Base-by-base conservation (phyloP, 352 stramenopile genomes). In the Phytopythium cucurbitacearum region DNA sequence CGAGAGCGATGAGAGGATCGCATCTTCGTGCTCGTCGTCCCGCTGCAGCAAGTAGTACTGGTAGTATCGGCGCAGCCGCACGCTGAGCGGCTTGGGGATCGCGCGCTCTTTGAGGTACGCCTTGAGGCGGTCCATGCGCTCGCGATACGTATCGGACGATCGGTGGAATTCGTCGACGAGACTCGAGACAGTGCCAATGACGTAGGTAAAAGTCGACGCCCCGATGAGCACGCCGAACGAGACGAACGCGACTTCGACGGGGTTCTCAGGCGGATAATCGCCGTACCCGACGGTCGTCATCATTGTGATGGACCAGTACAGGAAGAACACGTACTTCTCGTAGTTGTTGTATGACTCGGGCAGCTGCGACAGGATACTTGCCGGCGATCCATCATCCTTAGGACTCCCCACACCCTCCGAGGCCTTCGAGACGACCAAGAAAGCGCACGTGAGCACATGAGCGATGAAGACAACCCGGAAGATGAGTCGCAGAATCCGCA, bases 231-330 rank as follows among this genome's bases (percentile, higher is more conserved):
- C 73, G 5, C 76, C 79, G 8, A 76, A 7, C 2, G 63, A 73
- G 9, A 88, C 67, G 44, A 76, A 90, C 3, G 56, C 59, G 32
- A 89, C 71, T 48, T 94, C 81, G 8, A 55, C 56, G 3, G 79
- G 62, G 28, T 82, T 94, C 3, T 68, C 53, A 0, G 79, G 76
- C n/a, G 74, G 59, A 2, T 76, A 71, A 51, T 94, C 83, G 3
- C 83, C 83, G 47, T 91, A 94, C 0, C 83, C 83, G 21, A 87
- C 74, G 0, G 83, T 94, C 13, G 83, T 91, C 72, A 94, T 87
- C 1, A 81, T 94, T 12, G 80, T 88, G 28, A 83, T 57, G 2
- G 83, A 68, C 83, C 83, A 94, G 56, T 91, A 94, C 7, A 94
- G 49, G 21, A 72, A 80, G 56, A 79, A 80, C 13, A 90, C 52